Evolutionary conservation across 306 rosid species (phyloP).

Genomic region (Prunus mume): DNA sequence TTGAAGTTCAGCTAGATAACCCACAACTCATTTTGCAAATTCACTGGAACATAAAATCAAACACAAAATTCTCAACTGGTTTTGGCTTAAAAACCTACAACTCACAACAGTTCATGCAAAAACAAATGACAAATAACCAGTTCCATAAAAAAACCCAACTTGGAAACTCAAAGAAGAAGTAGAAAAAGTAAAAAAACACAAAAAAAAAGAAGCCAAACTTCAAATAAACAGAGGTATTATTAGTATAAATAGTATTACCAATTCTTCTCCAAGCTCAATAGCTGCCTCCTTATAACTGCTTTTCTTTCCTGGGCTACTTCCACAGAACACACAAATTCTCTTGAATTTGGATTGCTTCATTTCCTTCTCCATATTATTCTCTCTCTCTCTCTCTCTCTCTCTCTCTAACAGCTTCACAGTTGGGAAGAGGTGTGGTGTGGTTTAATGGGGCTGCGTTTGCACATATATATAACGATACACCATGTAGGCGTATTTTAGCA

Average conservation of each 20-base stretch:
- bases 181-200: neutral
- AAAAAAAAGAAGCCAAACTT: neutral
- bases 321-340: conserved; percentile 94
- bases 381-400: neutral
- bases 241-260: conserved; percentile 37
- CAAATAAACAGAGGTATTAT: neutral
- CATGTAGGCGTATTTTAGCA: conserved; percentile 25
- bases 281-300: conserved; percentile 84
- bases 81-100: neutral
- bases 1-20: neutral
- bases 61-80: neutral
- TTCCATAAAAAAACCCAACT: neutral
- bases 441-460: conserved; percentile 25
- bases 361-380: conserved; percentile 48
- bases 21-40: neutral
- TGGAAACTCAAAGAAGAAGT: neutral
- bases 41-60: neutral
- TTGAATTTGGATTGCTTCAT: conserved; percentile 69
- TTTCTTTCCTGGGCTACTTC: conserved; percentile 90
- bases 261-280: conserved; percentile 80
- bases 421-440: conserved; percentile 21
- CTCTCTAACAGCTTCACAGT: conserved; percentile 19
- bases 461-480: conserved; percentile 40
- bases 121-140: neutral
- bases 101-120: neutral